Evolutionary conservation across 2,329 filamentous ascomycete genomes (phyloP), one percentile per base, ranked within the genome.

Genomic region (Colletotrichum australisinense): DNA sequence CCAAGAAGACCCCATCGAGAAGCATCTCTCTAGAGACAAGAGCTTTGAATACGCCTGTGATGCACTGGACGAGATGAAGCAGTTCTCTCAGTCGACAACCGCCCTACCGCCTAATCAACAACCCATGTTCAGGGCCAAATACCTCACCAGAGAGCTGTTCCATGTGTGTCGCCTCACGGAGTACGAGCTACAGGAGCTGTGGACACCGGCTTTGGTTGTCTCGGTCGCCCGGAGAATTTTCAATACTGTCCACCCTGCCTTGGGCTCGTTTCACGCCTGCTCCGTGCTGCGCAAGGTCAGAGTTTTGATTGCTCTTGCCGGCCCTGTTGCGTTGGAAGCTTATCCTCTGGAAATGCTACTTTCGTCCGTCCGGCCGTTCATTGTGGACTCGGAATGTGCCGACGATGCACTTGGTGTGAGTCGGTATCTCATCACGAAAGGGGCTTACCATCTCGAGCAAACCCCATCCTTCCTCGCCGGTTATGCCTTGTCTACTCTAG

Each of bases 271-370:
- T 5, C 94, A 98, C 81, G 93, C 94, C 49, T 97, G 95, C 80
- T 93, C 95, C 1, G 91, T 98, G 4, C 88, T 99, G 64, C 92
- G 95, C 52, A 98, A 97, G 79, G 88, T 98, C 59, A 90, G 95
- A 42, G 89, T 98, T 9, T 84, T 98, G 19, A 88, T 98, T 30
- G 93, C 91, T 72, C 85, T 98, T 58, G 93, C 95, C 30, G 95
- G 95, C 0, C 81, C 90, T 0, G 87, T 92, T 63, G 94, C 93
- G n/a, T 86, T 93, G 28, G 85, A 90, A 53, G 93, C 93, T 0
- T 98, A 98, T 79, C 94, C 95, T 12, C 82, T 98, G 16, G 94
- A 99, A 81, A 97, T 98, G 94, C 87, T 97, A 0, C 87, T 99
- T 1, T 94, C 95, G 78, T 93, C 93, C 1, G 86, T 98, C 24